phyloP scores from a whole-genome alignment of 352 stramenopile genomes.

The Pythium apleroticum region DNA sequence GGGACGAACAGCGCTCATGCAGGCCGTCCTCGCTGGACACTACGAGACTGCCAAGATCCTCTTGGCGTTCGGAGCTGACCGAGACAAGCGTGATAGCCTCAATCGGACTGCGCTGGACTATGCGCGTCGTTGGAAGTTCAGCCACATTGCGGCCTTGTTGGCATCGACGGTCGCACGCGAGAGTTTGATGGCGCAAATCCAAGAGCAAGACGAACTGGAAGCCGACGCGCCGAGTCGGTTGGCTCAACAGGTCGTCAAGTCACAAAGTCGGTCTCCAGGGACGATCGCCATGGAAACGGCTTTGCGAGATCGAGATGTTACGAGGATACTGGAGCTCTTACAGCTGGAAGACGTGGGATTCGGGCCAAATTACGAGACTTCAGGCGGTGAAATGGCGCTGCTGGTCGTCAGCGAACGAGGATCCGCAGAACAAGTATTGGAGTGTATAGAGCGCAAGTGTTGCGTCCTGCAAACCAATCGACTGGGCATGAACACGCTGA shows the following conservation, averaged over 20 bases:
- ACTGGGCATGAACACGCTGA: conserved; percentile 43
- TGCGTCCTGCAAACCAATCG: conserved; percentile 50
- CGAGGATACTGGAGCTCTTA: conserved; percentile 37
- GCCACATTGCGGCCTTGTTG: conserved; percentile 34
- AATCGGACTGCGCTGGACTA: conserved; percentile 37
- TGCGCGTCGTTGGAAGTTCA: conserved; percentile 31
- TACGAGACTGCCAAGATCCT: conserved; percentile 38
- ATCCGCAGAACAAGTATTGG: conserved; percentile 32
- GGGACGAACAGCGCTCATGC: conserved; percentile 44
- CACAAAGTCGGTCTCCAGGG: conserved; percentile 16
- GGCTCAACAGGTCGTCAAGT: conserved; percentile 12
- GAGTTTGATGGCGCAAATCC: conserved; percentile 35
- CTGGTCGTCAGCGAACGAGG: conserved; percentile 26
- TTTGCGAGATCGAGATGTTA: conserved; percentile 36
- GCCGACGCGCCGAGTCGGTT: conserved; percentile 16
- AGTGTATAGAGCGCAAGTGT: conserved; percentile 39
- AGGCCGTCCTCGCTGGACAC: conserved; percentile 47
- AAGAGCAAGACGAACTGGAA: conserved; percentile 43
- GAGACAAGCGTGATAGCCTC: conserved; percentile 26
- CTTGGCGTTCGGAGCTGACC: conserved; percentile 42
- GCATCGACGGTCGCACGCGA: conserved; percentile 25
- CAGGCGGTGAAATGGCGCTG: conserved; percentile 42
- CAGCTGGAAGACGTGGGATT: conserved; percentile 30
- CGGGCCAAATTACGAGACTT: conserved; percentile 55
- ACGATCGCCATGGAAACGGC: conserved; percentile 36